Percentiles rank a stretch among this genome's conserved stretches.
phyloP scores from a whole-genome alignment of 1,284 basidiomycete genomes.

The Ceratobasidium sp. region DNA sequence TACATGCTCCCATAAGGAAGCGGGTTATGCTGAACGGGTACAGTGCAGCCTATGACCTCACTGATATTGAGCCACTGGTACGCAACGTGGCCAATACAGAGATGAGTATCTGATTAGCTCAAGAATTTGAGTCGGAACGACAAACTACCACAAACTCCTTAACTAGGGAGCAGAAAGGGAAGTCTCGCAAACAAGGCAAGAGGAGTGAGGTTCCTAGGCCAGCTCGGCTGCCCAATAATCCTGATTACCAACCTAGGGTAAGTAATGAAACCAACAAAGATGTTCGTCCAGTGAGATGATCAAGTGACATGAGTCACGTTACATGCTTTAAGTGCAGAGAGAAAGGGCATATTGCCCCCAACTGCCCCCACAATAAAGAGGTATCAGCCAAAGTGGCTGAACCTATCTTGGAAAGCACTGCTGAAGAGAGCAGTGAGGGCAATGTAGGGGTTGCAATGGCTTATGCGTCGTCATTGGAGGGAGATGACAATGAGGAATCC shows the following conservation, averaged over 20 bases:
- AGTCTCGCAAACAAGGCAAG: background rate
- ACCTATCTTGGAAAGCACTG: background rate
- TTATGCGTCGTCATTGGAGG: background rate
- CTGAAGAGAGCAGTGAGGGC: background rate
- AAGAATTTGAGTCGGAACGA: background rate
- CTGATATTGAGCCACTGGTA: background rate
- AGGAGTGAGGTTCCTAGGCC: too few relatives aligned
- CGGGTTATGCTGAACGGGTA: background rate
- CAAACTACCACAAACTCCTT: too few relatives aligned
- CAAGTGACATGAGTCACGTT: too few relatives aligned
- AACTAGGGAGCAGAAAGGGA: background rate
- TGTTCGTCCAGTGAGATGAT: too few relatives aligned
- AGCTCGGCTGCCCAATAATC: too few relatives aligned
- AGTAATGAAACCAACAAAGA: too few relatives aligned
- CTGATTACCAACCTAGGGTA: too few relatives aligned
- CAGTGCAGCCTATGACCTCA: background rate
- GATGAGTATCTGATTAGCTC: background rate
- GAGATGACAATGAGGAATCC: background rate
- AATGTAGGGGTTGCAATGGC: background rate
- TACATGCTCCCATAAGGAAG: conserved; percentile 1
- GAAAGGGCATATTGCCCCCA: conserved; percentile 8
- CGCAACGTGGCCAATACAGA: background rate
- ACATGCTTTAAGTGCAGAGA: background rate
- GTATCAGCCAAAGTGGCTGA: background rate
- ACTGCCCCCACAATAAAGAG: background rate